A percentile compares a stretch with the other conserved stretches of the same genome.
Conservation (phyloP, 228 moss, liverwort and hornwort species). For the Sphagnum magellanicum region DNA sequence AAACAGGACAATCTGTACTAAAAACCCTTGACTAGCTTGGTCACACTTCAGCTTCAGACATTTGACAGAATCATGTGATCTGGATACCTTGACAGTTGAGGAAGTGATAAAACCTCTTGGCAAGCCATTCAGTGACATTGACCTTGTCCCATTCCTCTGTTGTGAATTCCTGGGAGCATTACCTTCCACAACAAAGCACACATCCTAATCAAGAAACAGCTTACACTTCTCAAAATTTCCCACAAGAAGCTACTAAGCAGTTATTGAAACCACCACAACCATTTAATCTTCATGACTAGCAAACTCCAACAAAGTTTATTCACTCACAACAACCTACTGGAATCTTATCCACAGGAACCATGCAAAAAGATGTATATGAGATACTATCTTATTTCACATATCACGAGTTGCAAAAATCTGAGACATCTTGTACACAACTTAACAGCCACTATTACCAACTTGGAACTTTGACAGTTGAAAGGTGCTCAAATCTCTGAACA, state of each 20-base stretch:
- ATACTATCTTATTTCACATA: too few species aligned
- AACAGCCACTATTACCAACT: too few species aligned
- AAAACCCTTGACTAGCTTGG: conserved; percentile 3
- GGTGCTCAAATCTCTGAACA: too few species aligned
- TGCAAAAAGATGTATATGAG: too few species aligned
- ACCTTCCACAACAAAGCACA: conserved; percentile 1
- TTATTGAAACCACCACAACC: neutral
- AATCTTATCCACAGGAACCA: neutral
- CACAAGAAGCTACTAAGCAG: neutral
- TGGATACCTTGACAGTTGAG: conserved; percentile 33
- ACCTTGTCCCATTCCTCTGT: conserved; percentile 12
- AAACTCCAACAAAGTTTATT: neutral
- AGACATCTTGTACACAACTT: too few species aligned
- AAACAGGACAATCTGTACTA: neutral
- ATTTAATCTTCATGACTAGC: neutral
- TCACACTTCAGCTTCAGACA: too few species aligned
- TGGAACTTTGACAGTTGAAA: too few species aligned
- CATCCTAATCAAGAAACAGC: conserved; percentile 11
- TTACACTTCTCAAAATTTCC: neutral
- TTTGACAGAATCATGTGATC: neutral
- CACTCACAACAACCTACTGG: neutral
- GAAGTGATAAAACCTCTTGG: conserved; percentile 23
- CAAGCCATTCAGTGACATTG: conserved; percentile 11
- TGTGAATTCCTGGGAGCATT: conserved; percentile 7
- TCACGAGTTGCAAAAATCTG: too few species aligned